Percentiles rank a stretch among this genome's conserved stretches.
Evolutionary conservation across 208 protist species (phyloP).

Genomic region (Naegleria gruberi): DNA sequence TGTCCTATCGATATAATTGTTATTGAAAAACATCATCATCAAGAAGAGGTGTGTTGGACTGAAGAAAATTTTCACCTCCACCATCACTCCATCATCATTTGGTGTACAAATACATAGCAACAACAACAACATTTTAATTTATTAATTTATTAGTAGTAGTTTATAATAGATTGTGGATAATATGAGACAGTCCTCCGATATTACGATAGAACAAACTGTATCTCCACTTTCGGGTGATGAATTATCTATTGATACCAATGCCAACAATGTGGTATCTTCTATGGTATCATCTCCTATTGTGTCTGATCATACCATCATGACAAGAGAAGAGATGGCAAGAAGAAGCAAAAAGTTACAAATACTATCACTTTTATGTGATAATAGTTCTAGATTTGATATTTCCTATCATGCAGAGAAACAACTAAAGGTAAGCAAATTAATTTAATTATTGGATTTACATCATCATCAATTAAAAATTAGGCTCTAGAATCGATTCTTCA

Average conservation of each 20-base stretch:
- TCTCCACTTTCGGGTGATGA: not conserved
- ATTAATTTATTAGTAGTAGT: too few species aligned
- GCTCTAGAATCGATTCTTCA: not conserved
- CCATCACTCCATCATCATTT: too few species aligned
- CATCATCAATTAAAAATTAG: not conserved
- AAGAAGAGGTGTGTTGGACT: too few species aligned
- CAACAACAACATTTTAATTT: too few species aligned
- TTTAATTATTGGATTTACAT: not conserved
- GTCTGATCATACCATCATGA: not conserved
- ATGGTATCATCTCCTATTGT: not conserved
- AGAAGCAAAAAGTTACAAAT: slow-evolving; percentile 5
- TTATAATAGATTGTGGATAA: too few species aligned
- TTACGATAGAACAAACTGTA: too few species aligned
- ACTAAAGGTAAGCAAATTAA: not conserved
- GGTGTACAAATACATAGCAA: too few species aligned
- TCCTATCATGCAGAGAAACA: not conserved
- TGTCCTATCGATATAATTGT: too few species aligned
- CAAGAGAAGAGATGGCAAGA: not conserved
- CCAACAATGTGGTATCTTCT: not conserved
- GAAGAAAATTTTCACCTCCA: too few species aligned
- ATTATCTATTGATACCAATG: not conserved
- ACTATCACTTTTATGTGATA: not conserved
- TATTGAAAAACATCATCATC: too few species aligned
- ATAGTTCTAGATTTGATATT: not conserved
- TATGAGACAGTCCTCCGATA: too few species aligned